phyloP scores from a whole-genome alignment of 495 filamentous ascomycete species.

The Penicillium nucicola region DNA sequence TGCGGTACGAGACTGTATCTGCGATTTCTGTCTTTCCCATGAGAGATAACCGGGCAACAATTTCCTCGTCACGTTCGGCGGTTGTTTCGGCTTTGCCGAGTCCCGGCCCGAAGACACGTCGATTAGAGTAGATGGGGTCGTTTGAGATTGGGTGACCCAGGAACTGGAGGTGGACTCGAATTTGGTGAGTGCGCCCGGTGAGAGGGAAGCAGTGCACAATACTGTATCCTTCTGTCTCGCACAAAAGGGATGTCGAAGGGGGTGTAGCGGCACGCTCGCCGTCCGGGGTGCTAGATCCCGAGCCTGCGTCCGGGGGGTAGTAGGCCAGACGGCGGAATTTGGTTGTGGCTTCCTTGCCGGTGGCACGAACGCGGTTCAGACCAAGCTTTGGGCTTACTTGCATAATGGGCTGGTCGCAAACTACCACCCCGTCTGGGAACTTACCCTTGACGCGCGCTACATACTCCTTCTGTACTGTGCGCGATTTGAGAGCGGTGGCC shows the following conservation, averaged over 20 bases:
- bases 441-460: conserved; percentile 85
- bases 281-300: conserved; percentile 17
- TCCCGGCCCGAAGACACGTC: conserved; percentile 78
- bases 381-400: conserved; percentile 93
- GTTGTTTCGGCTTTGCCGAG: conserved; percentile 68
- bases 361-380: conserved; percentile 87
- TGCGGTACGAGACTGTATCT: conserved; percentile 78
- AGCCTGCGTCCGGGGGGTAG: conserved; percentile 56
- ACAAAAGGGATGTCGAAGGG: conserved; percentile 23
- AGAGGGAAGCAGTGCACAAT: conserved; percentile 92
- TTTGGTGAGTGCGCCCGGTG: conserved; percentile 91
- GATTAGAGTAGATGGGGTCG: conserved; percentile 96
- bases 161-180: conserved; percentile 92
- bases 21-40: conserved; percentile 94
- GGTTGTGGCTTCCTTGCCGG: conserved; percentile 83
- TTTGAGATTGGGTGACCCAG: conserved; percentile 93
- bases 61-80: conserved; percentile 76
- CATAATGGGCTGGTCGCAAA: conserved; percentile 92
- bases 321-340: conserved; percentile 89
- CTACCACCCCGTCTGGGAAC: conserved; percentile 76
- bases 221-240: conserved; percentile 69
- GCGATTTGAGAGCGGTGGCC: conserved; percentile 62
- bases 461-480: conserved; percentile 91
- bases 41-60: conserved; percentile 76
- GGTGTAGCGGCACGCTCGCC: conserved; percentile 28